Conservation (phyloP, 2,329 filamentous ascomycete species). For the Xylariaceae sp. region DNA sequence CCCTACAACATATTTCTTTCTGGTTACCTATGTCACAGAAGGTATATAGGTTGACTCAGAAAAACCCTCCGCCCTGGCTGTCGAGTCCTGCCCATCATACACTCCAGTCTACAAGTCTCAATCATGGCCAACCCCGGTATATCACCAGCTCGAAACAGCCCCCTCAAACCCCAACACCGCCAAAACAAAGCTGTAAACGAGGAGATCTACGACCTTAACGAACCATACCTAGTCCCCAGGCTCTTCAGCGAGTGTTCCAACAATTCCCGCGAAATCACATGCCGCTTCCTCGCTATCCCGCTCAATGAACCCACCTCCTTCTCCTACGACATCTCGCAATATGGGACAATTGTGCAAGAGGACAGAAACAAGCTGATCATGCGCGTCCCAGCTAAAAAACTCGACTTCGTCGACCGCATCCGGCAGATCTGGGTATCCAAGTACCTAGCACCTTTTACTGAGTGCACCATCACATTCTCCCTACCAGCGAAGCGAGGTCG, state of each 20-base stretch:
- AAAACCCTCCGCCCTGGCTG: no score
- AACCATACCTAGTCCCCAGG: slow-evolving; percentile 8
- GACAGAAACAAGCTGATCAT: slow-evolving; percentile 26
- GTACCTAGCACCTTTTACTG: slow-evolving; percentile 21
- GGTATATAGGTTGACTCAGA: no score
- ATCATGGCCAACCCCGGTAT: not conserved
- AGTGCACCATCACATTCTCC: slow-evolving; percentile 28
- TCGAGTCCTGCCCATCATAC: no score
- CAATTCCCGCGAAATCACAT: slow-evolving; percentile 2
- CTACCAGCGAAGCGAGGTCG: slow-evolving; percentile 7
- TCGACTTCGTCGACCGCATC: slow-evolving; percentile 13
- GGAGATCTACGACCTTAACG: slow-evolving; percentile 18
- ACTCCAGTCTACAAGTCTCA: not conserved
- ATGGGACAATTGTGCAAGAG: slow-evolving; percentile 27
- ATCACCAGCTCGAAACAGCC: not conserved
- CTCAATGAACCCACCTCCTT: not conserved
- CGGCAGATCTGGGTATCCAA: slow-evolving; percentile 32
- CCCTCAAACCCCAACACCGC: no score
- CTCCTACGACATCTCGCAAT: slow-evolving; percentile 20
- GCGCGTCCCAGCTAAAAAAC: not conserved
- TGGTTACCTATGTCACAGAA: not conserved
- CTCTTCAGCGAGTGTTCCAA: not conserved
- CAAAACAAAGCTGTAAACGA: no score
- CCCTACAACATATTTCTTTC: not conserved
- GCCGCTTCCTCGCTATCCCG: slow-evolving; percentile 11